Evolutionary conservation across 805 yeast species (phyloP).

Genomic region (Lipomyces sp.): DNA sequence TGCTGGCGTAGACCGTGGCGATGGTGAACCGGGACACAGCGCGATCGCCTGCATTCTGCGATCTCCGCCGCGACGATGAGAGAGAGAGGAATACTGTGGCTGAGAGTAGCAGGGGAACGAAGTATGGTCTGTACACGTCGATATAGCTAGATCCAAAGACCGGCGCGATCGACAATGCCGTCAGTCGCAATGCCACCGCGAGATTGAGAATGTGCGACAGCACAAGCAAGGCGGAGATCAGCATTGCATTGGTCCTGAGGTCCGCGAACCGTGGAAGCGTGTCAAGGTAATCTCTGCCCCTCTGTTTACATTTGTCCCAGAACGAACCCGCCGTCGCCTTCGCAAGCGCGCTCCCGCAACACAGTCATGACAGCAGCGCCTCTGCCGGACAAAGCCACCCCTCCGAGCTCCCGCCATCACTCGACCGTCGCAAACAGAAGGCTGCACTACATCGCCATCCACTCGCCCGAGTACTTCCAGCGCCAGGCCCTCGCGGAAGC

Average conservation of each 20-base stretch:
- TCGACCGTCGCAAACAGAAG: constrained; percentile 15
- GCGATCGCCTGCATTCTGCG: no score
- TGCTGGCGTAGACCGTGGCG: no score
- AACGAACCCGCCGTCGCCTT: no score
- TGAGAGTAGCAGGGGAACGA: constrained; percentile 4
- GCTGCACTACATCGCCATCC: constrained; percentile 12
- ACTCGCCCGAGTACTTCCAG: constrained; percentile 11
- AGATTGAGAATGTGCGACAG: constrained; percentile 13
- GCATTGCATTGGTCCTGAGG: neutral
- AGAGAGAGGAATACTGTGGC: constrained; percentile 3
- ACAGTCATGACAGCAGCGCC: neutral
- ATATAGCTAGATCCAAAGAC: constrained; percentile 13
- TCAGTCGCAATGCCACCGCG: constrained; percentile 3
- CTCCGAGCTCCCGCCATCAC: constrained; percentile 8
- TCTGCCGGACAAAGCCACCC: neutral
- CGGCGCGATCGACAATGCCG: constrained; percentile 9
- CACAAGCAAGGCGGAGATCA: constrained; percentile 1
- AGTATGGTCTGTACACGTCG: constrained; percentile 8
- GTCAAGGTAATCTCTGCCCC: no score
- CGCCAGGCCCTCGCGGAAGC: constrained; percentile 18
- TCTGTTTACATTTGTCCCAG: no score
- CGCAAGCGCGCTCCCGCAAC: neutral
- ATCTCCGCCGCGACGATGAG: neutral
- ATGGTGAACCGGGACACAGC: constrained; percentile 5
- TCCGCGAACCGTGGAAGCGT: no score